These are phyloP conservation scores for Basipetospora chlamydospora DNA, from an alignment of 2,329 filamentous ascomycete genomes.

Conservation along the genomic window DNA sequence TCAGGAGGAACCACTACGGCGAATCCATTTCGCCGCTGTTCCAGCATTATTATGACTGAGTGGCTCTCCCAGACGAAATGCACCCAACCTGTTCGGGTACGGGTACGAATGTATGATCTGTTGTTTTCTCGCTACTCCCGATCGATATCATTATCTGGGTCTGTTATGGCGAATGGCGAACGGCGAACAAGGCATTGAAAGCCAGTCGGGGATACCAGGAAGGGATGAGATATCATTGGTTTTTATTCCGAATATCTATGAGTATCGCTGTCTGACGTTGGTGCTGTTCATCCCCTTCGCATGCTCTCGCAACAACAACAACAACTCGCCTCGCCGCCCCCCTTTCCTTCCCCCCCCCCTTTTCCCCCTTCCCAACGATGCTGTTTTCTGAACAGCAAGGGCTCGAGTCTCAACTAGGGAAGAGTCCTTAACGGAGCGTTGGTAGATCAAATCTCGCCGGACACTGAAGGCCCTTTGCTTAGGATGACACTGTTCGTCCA, in stretches of 20 bases:
- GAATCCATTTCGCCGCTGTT: slow-evolving; percentile 63
- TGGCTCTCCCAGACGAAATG: too few species aligned
- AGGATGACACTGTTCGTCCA: slow-evolving; percentile 15
- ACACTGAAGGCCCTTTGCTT: slow-evolving; percentile 22
- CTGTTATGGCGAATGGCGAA: too few species aligned
- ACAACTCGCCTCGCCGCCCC: too few species aligned
- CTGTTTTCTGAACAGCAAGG: slow-evolving; percentile 50
- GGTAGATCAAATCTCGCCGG: slow-evolving; percentile 33
- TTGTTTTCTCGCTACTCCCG: background rate
- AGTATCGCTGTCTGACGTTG: too few species aligned
- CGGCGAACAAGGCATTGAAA: background rate
- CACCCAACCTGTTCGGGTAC: background rate
- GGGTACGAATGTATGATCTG: background rate
- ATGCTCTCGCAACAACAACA: too few species aligned
- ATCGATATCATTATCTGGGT: too few species aligned
- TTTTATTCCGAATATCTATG: too few species aligned
- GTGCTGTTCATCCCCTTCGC: too few species aligned
- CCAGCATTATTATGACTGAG: slow-evolving; percentile 31
- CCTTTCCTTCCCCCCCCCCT: background rate
- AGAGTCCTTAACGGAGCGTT: slow-evolving; percentile 58
- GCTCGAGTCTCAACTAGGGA: slow-evolving; percentile 40
- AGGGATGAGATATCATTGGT: too few species aligned
- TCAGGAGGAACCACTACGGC: slow-evolving; percentile 90
- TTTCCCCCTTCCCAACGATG: slow-evolving; percentile 45
- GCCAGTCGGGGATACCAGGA: too few species aligned